Percentiles rank a stretch among this genome's conserved stretches.
Evolutionary conservation across 2,329 filamentous ascomycete genomes (phyloP).

Genomic region (Colletotrichum incanum): DNA sequence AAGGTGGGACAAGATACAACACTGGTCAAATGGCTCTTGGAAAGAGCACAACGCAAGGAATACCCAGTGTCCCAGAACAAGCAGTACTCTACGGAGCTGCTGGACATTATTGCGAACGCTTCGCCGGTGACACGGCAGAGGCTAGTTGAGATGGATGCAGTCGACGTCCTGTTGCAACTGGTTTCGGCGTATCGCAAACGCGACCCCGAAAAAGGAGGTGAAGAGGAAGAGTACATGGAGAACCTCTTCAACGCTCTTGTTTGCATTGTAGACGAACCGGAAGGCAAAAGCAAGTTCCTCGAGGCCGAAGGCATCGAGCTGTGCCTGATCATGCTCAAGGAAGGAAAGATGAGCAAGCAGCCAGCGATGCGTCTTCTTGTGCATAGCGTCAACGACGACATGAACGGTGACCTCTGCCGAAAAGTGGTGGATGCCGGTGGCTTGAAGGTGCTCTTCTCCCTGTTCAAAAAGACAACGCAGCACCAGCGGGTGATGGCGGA

Average conservation of each 20-base stretch:
- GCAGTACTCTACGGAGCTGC: constrained; percentile 92
- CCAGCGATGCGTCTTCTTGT: constrained; percentile 87
- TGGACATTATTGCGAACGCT: constrained; percentile 89
- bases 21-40: constrained; percentile 83
- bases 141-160: constrained; percentile 77
- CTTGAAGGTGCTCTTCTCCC: constrained; percentile 86
- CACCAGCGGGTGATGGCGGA: constrained; percentile 58
- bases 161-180: constrained; percentile 86
- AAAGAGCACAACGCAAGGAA: constrained; percentile 80
- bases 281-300: constrained; percentile 85
- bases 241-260: constrained; percentile 92
- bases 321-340: constrained; percentile 90
- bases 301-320: constrained; percentile 95
- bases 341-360: constrained; percentile 86
- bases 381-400: constrained; percentile 75
- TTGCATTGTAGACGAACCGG: constrained; percentile 81
- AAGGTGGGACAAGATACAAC: constrained; percentile 78
- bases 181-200: constrained; percentile 87
- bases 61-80: constrained; percentile 86
- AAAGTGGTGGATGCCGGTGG: constrained; percentile 87
- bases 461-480: constrained; percentile 83
- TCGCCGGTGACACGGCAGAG: constrained; percentile 76
- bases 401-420: constrained; percentile 77
- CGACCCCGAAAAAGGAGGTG: constrained; percentile 87
- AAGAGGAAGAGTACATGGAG: constrained; percentile 96